phyloP scores from a whole-genome alignment of 1,284 basidiomycete genomes.

The Ceratobasidium sp. region DNA sequence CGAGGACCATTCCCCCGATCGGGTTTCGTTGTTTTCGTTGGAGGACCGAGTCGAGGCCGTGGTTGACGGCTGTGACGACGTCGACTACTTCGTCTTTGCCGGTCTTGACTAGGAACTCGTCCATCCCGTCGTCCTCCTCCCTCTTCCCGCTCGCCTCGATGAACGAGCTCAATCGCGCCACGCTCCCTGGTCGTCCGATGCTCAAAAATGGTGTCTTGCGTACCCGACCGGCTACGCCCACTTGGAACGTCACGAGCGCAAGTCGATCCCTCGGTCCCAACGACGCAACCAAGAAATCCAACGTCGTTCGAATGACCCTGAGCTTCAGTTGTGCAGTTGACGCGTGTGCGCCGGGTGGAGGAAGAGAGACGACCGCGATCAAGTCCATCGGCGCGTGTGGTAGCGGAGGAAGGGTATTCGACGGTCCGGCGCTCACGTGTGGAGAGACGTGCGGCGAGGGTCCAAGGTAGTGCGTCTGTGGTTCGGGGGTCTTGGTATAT shows the following conservation, averaged over 20 bases:
- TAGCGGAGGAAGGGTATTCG: conserved; percentile 82
- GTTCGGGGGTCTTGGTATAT: conserved; percentile 62
- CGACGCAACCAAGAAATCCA: conserved; percentile 86
- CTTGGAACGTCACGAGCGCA: conserved; percentile 90
- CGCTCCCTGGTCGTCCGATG: conserved; percentile 76
- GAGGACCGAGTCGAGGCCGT: conserved; percentile 91
- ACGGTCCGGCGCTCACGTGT: conserved; percentile 78
- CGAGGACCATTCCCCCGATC: conserved; percentile 89
- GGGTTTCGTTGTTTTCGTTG: conserved; percentile 94
- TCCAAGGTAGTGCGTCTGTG: conserved; percentile 25
- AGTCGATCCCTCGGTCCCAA: conserved; percentile 83
- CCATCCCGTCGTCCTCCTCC: conserved; percentile 58
- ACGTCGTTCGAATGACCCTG: conserved; percentile 84
- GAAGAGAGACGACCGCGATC: conserved; percentile 91
- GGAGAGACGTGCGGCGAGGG: conserved; percentile 65
- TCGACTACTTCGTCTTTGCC: conserved; percentile 91
- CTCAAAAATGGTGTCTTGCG: conserved; percentile 91
- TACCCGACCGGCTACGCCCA: conserved; percentile 81
- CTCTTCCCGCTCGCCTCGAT: conserved; percentile 66
- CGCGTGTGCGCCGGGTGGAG: conserved; percentile 69
- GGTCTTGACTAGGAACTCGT: conserved; percentile 83
- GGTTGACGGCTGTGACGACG: conserved; percentile 96
- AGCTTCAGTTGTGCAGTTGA: conserved; percentile 85
- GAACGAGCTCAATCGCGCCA: conserved; percentile 78
- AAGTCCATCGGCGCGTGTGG: conserved; percentile 91